These are phyloP conservation scores for Tolypocladium tundrense DNA, from an alignment of 2,329 filamentous ascomycete genomes.

Conservation along the genomic window DNA sequence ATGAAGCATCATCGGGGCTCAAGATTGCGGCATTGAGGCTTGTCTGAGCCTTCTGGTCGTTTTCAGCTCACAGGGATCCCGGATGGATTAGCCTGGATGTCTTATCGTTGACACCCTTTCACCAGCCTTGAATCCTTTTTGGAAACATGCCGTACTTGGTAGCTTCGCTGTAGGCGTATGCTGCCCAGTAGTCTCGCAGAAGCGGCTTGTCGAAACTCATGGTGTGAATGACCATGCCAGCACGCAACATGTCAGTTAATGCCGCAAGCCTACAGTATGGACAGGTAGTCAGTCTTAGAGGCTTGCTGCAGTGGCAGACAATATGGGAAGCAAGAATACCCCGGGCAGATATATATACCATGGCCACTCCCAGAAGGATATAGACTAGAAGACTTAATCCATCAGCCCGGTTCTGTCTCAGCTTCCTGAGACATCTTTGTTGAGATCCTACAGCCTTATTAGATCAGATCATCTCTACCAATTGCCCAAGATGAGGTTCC, in stretches of 20 bases:
- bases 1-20: neutral
- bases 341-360: neutral
- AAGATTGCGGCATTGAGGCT: neutral
- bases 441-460: neutral
- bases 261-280: neutral
- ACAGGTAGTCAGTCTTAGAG: neutral
- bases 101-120: neutral
- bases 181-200: neutral
- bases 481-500: neutral
- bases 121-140: neutral
- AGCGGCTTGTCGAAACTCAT: neutral
- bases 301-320: neutral
- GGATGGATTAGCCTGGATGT: neutral
- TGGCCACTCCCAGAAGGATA: neutral
- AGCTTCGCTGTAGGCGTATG: neutral
- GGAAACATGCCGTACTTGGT: neutral
- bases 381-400: neutral
- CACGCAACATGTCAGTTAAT: neutral
- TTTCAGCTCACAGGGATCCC: neutral
- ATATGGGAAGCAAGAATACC: neutral
- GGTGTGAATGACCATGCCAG: neutral
- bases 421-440: neutral
- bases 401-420: neutral
- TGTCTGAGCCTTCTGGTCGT: neutral
- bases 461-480: neutral